phyloP scores from a whole-genome alignment of 2,329 filamentous ascomycete genomes.

The Pseudocercospora cruenta region DNA sequence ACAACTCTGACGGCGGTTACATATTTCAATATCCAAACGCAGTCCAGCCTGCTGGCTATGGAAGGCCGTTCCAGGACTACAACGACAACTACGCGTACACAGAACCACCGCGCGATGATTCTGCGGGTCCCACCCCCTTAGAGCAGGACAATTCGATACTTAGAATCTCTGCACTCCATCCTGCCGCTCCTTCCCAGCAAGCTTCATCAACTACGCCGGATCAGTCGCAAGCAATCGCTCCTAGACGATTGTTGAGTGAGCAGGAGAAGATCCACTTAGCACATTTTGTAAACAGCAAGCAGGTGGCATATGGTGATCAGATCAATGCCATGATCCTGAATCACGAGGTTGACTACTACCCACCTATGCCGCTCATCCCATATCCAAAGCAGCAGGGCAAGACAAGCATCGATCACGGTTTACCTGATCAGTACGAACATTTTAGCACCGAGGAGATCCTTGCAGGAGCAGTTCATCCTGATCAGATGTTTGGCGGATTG shows the following conservation, averaged over 20 bases:
- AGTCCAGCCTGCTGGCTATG: too few relatives aligned
- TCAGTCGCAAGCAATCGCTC: not conserved
- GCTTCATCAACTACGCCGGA: not conserved
- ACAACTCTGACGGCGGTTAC: too few relatives aligned
- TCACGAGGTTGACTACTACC: not conserved
- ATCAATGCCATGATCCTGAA: not conserved
- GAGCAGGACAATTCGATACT: not conserved
- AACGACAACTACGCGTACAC: too few relatives aligned
- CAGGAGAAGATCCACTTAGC: not conserved
- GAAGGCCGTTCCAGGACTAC: too few relatives aligned
- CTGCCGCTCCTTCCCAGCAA: not conserved
- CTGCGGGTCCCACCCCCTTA: too few relatives aligned
- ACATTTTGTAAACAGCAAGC: not conserved
- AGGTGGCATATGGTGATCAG: not conserved
- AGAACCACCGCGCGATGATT: too few relatives aligned
- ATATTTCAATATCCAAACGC: too few relatives aligned
- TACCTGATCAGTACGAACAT: not conserved
- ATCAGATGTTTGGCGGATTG: not conserved
- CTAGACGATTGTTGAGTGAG: not conserved
- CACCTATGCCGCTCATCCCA: not conserved
- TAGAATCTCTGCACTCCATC: not conserved
- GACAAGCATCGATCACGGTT: not conserved
- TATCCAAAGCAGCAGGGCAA: not conserved
- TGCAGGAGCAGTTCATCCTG: not conserved
- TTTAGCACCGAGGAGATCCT: not conserved